Evolutionary conservation across 805 yeast species (phyloP).

Genomic region (Candida namnaoensis): DNA sequence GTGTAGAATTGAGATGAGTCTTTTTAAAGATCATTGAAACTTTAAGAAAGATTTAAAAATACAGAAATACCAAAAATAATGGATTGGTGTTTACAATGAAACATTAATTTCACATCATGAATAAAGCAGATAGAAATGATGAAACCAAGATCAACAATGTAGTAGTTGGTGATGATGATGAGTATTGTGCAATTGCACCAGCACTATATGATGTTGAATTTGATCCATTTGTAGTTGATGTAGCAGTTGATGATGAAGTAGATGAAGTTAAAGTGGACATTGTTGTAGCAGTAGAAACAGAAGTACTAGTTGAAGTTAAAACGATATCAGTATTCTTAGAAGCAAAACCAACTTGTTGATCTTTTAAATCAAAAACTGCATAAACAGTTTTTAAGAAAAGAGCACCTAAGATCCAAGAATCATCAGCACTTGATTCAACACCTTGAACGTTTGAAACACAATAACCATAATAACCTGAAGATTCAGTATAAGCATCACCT

Average conservation of each 20-base stretch:
- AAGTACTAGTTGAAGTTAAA: conserved; percentile 13
- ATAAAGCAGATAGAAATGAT: neutral
- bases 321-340: conserved; percentile 23
- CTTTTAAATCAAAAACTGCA: conserved; percentile 47
- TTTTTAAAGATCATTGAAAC: too few species aligned
- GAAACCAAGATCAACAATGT: neutral
- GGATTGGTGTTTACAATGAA: too few species aligned
- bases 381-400: conserved; percentile 47
- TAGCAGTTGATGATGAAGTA: conserved; percentile 1
- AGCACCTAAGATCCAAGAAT: conserved; percentile 59
- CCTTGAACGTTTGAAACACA: conserved; percentile 66
- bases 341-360: conserved; percentile 47
- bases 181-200: neutral
- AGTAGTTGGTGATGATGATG: neutral
- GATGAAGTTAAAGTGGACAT: conserved; percentile 1
- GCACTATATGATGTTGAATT: neutral
- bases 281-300: neutral
- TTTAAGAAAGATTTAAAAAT: too few species aligned
- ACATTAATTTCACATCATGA: too few species aligned
- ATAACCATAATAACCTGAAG: conserved; percentile 31
- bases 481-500: conserved; percentile 34
- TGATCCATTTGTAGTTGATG: neutral
- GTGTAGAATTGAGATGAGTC: too few species aligned
- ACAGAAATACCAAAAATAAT: too few species aligned
- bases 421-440: conserved; percentile 25